phyloP scores from a whole-genome alignment of 768 basidiomycete species.

The Tulasnella sp. region DNA sequence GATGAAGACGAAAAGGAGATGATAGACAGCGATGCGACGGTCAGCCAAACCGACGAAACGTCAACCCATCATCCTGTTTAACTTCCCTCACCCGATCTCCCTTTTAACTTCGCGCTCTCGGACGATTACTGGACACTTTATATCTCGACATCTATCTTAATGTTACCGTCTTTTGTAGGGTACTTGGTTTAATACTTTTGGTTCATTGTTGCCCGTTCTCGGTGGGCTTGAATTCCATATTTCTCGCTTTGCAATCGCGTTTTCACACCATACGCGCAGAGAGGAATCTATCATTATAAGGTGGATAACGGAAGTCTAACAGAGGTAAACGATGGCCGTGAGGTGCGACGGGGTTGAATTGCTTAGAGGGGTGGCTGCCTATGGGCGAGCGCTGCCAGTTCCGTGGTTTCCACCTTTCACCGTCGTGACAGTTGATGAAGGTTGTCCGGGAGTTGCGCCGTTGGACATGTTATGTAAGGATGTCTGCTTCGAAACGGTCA shows the following conservation, averaged over 20 bases:
- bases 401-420: neutral
- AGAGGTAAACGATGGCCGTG: neutral
- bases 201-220: neutral
- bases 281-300: neutral
- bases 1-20: neutral
- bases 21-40: slow-evolving; percentile 1
- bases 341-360: neutral
- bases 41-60: neutral
- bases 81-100: too few species aligned
- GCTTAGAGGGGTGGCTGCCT: neutral
- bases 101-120: neutral
- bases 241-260: neutral
- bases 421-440: neutral
- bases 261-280: neutral
- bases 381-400: neutral
- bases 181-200: neutral
- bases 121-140: too few species aligned
- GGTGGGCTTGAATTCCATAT: neutral
- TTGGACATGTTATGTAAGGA: neutral
- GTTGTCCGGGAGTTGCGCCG: neutral
- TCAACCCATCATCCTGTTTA: neutral
- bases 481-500: neutral
- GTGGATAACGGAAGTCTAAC: neutral
- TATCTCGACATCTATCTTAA: neutral
- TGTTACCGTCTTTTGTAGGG: neutral